Percentiles rank a stretch among this genome's conserved stretches.
Conservation (phyloP, 2,329 filamentous ascomycete species). For the Cladosporium sp. region DNA sequence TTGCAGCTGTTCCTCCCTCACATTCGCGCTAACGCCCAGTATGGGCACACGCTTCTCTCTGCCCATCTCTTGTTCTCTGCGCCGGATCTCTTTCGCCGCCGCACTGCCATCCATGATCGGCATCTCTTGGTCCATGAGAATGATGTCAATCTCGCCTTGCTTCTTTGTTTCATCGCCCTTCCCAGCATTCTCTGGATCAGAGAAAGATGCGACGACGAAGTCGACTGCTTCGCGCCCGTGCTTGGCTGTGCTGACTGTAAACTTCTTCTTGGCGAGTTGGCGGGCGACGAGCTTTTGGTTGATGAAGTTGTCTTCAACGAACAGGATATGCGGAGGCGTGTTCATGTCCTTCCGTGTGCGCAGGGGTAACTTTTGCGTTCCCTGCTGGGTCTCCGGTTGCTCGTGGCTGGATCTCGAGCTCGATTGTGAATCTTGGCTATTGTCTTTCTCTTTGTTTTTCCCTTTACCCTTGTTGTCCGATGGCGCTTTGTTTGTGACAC, state of each 20-base stretch:
- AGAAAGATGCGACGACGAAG: slow-evolving; percentile 24
- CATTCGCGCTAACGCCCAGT: slow-evolving; percentile 38
- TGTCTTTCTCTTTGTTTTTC: background rate
- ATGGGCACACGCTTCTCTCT: slow-evolving; percentile 30
- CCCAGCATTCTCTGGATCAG: slow-evolving; percentile 21
- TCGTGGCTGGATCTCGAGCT: background rate
- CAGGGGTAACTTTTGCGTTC: background rate
- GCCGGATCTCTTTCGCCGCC: slow-evolving; percentile 31
- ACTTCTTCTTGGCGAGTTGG: slow-evolving; percentile 32
- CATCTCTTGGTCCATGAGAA: slow-evolving; percentile 40
- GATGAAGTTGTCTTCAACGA: slow-evolving; percentile 38
- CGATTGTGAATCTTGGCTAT: background rate
- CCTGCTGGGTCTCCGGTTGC: background rate
- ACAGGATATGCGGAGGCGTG: slow-evolving; percentile 27
- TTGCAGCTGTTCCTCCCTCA: slow-evolving; percentile 34
- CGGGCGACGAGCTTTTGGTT: slow-evolving; percentile 35
- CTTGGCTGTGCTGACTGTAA: slow-evolving; percentile 34
- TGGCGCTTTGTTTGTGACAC: background rate
- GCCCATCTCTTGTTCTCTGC: slow-evolving; percentile 26
- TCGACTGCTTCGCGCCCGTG: slow-evolving; percentile 37
- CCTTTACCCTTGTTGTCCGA: background rate
- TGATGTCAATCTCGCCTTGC: slow-evolving; percentile 28
- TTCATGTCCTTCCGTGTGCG: slow-evolving; percentile 6
- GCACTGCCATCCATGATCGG: slow-evolving; percentile 36
- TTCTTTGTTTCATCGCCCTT: slow-evolving; percentile 7